Base-by-base conservation (phyloP, 371 early-diverging fungal genomes). In the Cokeromyces recurvatus region DNA sequence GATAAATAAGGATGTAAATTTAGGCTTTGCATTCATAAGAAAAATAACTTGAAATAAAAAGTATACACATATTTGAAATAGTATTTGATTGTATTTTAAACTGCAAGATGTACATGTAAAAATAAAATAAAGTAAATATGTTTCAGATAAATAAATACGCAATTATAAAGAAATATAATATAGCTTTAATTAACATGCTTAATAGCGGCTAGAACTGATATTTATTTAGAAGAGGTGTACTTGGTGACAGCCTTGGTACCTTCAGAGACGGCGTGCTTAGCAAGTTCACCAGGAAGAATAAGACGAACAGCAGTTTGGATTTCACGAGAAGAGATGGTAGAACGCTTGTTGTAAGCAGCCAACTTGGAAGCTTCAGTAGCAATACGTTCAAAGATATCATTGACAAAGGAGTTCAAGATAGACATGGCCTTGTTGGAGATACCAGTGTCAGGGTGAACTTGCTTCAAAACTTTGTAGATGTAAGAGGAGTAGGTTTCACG, bases 351-450 rank as follows among this genome's bases (percentile, higher is more conserved):
- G 85, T 92, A 90, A 36, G 90, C 75, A 54, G 94, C 93, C 24
- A 94, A 84, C 82, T 90, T 91, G 80, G 91, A 20, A 91, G 83
- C 79, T 79, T 94, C 92, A 43, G 73, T 66, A 51, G 87, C 89
- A 49, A 94, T 91, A 57, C 94, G 91, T 72, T 93, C 94, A 64
- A 95, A 96, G 74, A 96, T 93, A 67, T 96, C 97, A 78, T 91
- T 89, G 68, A 96, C 95, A 67, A 96, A 96, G 43, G 94, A 93
- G 92, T 96, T 95, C 77, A 96, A 81, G 75, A 96, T 95, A 52
- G 89, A 87, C 97, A 96, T 96, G 82, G 94, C 95, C 86, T 94
- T 94, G 92, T 91, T 93, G 77, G 94, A 93, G 81, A 96, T 93
- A 79, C 95, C 95, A 53, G 91, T 91, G 64, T 96, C 95, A 55